Conservation (phyloP, 768 basidiomycete genomes). For the Leccinum rimulosum region DNA sequence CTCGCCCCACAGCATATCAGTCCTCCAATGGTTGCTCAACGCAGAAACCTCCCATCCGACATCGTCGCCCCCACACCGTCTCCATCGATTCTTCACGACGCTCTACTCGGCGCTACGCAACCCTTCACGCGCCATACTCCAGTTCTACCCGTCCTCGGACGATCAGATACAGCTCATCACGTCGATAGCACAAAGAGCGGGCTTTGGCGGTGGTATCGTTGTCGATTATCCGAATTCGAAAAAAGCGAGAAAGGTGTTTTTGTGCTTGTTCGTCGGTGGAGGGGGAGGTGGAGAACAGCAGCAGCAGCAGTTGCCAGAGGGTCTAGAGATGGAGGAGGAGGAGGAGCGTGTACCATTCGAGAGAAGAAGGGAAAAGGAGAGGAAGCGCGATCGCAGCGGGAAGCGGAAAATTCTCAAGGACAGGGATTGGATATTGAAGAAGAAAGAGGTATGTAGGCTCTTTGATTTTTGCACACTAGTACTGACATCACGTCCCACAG, state of each 20-base stretch:
- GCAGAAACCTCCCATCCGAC: slow-evolving; percentile 90
- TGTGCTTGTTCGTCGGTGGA: slow-evolving; percentile 89
- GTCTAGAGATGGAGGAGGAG: slow-evolving; percentile 67
- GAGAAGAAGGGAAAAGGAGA: slow-evolving; percentile 68
- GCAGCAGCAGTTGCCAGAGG: slow-evolving; percentile 73
- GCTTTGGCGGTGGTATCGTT: slow-evolving; percentile 94
- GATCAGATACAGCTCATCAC: slow-evolving; percentile 97
- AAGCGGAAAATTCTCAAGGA: slow-evolving; percentile 74
- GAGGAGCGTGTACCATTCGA: slow-evolving; percentile 63
- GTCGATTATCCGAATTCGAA: slow-evolving; percentile 98
- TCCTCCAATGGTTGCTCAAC: slow-evolving; percentile 98
- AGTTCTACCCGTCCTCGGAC: slow-evolving; percentile 96
- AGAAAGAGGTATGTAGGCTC: slow-evolving; percentile 78
- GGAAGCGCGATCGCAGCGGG: slow-evolving; percentile 51
- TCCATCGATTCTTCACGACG: slow-evolving; percentile 89
- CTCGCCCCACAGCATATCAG: slow-evolving; percentile 75
- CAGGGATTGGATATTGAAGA: slow-evolving; percentile 91
- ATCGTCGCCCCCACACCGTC: slow-evolving; percentile 84
- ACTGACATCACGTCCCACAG: slow-evolving; percentile 35
- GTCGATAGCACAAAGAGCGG: slow-evolving; percentile 86
- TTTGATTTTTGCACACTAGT: slow-evolving; percentile 1
- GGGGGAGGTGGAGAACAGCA: slow-evolving; percentile 56
- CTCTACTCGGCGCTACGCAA: slow-evolving; percentile 83
- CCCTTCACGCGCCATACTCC: slow-evolving; percentile 82
- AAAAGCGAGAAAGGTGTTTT: slow-evolving; percentile 92